Conservation (phyloP, 768 basidiomycete species). For the Boletus vermiculosoides region DNA sequence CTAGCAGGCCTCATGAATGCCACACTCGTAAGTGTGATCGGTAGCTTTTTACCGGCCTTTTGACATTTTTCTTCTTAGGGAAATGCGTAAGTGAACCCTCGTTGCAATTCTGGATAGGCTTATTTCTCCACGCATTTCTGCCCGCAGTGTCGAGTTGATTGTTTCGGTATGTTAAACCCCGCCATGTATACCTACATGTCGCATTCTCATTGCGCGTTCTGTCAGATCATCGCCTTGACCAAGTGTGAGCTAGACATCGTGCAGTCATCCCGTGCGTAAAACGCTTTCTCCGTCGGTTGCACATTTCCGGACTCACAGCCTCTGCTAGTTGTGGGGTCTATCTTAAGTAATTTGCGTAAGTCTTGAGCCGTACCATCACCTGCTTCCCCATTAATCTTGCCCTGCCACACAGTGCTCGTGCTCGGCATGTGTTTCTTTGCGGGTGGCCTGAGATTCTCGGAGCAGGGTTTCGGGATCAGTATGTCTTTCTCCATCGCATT, state of each 20-base stretch:
- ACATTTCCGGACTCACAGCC: not conserved
- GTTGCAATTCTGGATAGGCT: not conserved
- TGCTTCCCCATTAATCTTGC: not conserved
- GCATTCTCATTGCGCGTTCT: not conserved
- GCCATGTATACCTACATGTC: not conserved
- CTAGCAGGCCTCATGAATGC: conserved; percentile 84
- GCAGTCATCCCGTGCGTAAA: conserved; percentile 67
- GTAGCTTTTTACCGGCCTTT: not conserved
- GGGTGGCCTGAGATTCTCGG: conserved; percentile 71
- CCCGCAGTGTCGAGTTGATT: conserved; percentile 54
- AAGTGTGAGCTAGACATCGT: conserved; percentile 82
- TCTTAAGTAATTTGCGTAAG: conserved; percentile 73
- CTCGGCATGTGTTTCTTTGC: conserved; percentile 86
- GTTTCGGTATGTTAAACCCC: conserved; percentile 52
- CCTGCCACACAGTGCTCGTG: conserved; percentile 58
- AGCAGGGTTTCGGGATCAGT: conserved; percentile 78
- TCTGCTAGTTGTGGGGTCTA: conserved; percentile 69
- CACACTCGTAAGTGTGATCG: conserved; percentile 54
- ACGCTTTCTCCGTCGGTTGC: not conserved
- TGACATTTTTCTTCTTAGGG: conserved; percentile 18
- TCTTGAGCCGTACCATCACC: not conserved
- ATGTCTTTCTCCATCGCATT: conserved; percentile 21
- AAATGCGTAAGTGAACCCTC: conserved; percentile 27
- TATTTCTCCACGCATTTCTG: not conserved
- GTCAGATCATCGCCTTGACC: conserved; percentile 72